Evolutionary conservation across 2,329 filamentous ascomycete genomes (phyloP).

Genomic region (Pyrenophora graminea): DNA sequence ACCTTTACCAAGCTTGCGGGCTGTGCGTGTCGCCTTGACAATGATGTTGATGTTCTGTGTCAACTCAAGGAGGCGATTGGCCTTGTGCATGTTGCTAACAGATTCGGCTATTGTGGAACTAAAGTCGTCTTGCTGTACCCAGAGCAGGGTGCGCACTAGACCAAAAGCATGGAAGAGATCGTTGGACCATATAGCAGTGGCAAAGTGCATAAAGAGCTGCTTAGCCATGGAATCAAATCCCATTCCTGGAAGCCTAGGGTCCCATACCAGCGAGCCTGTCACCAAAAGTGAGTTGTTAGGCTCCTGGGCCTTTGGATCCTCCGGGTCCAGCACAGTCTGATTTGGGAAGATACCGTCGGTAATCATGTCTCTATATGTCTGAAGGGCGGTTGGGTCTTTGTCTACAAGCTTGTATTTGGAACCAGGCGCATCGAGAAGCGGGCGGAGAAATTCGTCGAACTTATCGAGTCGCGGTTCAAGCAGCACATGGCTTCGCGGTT

Average conservation of each 20-base stretch:
- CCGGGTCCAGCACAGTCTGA: conserved; percentile 53
- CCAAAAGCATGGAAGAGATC: conserved; percentile 75
- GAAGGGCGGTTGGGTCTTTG: conserved; percentile 26
- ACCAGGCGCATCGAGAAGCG: conserved; percentile 45
- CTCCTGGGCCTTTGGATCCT: conserved; percentile 50
- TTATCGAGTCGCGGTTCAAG: conserved; percentile 69
- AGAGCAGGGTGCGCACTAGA: conserved; percentile 76
- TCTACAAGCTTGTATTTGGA: conserved; percentile 55
- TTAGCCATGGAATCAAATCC: conserved; percentile 61
- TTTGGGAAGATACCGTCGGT: conserved; percentile 57
- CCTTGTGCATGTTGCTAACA: conserved; percentile 60
- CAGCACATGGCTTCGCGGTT: conserved; percentile 81
- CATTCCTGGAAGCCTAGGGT: conserved; percentile 51
- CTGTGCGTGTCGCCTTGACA: conserved; percentile 18
- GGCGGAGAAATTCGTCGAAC: conserved; percentile 65
- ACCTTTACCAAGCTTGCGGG: conserved; percentile 18
- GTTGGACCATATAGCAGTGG: conserved; percentile 61
- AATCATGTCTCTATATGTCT: conserved; percentile 58
- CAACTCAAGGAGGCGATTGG: conserved; percentile 64
- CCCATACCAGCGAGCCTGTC: conserved; percentile 44
- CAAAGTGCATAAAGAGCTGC: conserved; percentile 66
- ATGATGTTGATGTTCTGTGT: conserved; percentile 58
- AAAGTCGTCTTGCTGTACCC: conserved; percentile 67
- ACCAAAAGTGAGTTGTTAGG: conserved; percentile 74
- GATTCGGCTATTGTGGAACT: conserved; percentile 62